Evolutionary conservation across 768 basidiomycete genomes (phyloP).

Genomic region (Amanita subjunquillea): DNA sequence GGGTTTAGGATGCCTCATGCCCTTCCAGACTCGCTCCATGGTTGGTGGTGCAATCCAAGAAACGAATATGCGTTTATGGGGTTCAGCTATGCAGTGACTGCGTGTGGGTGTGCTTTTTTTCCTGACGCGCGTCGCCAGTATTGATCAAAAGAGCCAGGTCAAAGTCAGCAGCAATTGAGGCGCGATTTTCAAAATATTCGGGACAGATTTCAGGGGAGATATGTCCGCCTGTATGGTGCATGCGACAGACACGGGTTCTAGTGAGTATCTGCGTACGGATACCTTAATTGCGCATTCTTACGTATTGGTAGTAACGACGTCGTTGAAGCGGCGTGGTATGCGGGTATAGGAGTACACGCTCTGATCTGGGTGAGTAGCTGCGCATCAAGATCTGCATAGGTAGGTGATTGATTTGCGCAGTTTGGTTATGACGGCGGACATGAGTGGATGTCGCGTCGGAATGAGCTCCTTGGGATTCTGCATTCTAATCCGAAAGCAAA

Average conservation of each 20-base stretch:
- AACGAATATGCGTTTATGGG: conserved; percentile 72
- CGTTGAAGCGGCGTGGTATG: conserved; percentile 58
- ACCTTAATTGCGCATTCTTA: not conserved
- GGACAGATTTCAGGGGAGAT: conserved; percentile 48
- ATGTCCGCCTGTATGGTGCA: conserved; percentile 47
- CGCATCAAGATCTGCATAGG: not conserved
- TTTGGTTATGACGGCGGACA: conserved; percentile 18
- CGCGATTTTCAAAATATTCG: conserved; percentile 53
- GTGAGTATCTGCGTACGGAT: conserved; percentile 16
- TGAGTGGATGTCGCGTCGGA: conserved; percentile 44
- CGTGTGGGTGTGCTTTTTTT: conserved; percentile 29
- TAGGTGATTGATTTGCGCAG: not conserved
- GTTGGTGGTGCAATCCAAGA: conserved; percentile 56
- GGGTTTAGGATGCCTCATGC: conserved; percentile 45
- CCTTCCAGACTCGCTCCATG: conserved; percentile 31
- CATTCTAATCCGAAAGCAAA: conserved; percentile 53
- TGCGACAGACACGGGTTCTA: conserved; percentile 39
- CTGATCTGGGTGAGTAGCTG: conserved; percentile 51
- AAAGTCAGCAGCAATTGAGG: conserved; percentile 37
- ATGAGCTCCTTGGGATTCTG: conserved; percentile 39
- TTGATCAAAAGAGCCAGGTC: conserved; percentile 30
- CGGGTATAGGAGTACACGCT: conserved; percentile 62
- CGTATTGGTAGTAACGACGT: conserved; percentile 34
- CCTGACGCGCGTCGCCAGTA: too few species aligned
- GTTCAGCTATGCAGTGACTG: conserved; percentile 66